Evolutionary conservation across 129 eudicot genomes (phyloP).

Genomic region (Lactuca sativa): DNA sequence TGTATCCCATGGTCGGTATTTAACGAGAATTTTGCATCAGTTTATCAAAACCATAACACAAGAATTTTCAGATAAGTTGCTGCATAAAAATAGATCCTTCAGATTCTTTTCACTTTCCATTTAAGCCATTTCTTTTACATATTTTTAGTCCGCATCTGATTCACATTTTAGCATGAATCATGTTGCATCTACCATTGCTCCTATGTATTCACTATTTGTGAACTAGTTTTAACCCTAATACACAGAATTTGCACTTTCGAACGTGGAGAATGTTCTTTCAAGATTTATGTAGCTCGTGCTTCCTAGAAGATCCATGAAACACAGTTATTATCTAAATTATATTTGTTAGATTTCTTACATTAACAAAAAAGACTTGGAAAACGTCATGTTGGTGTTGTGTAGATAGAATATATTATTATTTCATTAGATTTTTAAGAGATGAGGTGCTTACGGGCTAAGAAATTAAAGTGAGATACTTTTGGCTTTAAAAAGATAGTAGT

Average conservation of each 20-base stretch:
- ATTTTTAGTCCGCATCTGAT: constrained; percentile 25
- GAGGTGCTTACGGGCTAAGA: constrained; percentile 35
- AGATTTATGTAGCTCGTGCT: neutral
- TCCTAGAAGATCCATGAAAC: constrained; percentile 4
- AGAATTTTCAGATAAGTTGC: constrained; percentile 17
- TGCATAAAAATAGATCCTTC: constrained; percentile 25
- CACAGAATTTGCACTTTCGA: neutral
- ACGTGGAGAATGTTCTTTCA: constrained; percentile 9
- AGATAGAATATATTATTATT: constrained; percentile 10
- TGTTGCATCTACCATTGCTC: constrained; percentile 1
- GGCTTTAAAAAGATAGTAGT: constrained; percentile 11
- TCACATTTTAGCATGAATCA: constrained; percentile 27
- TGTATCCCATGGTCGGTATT: constrained; percentile 25
- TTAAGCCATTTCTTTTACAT: constrained; percentile 24
- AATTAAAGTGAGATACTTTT: constrained; percentile 34
- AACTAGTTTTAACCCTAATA: neutral
- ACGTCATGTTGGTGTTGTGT: constrained; percentile 1
- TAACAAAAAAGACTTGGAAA: neutral
- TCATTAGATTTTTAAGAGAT: constrained; percentile 2
- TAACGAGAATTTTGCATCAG: constrained; percentile 28
- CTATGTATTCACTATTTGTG: neutral
- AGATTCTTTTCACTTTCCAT: constrained; percentile 24
- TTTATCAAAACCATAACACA: neutral
- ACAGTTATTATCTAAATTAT: neutral
- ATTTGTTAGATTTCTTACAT: neutral